Base-by-base conservation (phyloP, 495 filamentous ascomycete species). In the Thermochaetoides thermophila region DNA sequence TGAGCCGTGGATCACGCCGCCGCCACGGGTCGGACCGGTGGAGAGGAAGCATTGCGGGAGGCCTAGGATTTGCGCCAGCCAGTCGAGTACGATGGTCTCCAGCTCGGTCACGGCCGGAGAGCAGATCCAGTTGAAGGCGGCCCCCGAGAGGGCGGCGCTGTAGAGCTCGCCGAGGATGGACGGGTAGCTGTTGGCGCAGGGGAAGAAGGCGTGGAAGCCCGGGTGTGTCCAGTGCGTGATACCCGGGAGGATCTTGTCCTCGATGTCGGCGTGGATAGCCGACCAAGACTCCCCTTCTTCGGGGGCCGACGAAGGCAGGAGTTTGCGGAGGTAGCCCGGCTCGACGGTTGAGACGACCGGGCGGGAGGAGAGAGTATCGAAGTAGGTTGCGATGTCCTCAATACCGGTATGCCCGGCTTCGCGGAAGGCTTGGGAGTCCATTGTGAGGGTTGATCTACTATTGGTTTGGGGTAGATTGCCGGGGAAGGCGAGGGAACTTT, bases 91-190 rank as follows among this genome's bases (percentile, higher is more conserved):
- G 29, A 52, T 34, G 50, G 89, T 95, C 61, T 97, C 89, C 27
- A 97, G 67, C 50, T 97, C 89, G 4, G 89, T 97, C n/a, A 89
- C 76, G 13, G 81, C 89, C 1, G 89, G 89, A 3, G 78, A 84
- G 55, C 87, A 95, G 30, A 95, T 71, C 89, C 89, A 97, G 57
- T 95, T 95, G 67, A 97, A 97, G 7, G 82, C 82, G 8, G 89
- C 84, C 3, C 81, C 81, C 6, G 73, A 86, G 51, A 96, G 84
- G 3, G 86, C 79, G 1, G 82, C 73, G 3, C 73, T 80, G 60
- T 94, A 97, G 55, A 97, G 75, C 57, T 97, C 89, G 4, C 85
- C 89, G 3, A 97, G 73, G 51, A 95, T 83, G 28, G 74, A 77
- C 0, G 89, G 86, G 57, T 79, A 95, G 24, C 77, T 78, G 30